Base-by-base conservation (phyloP, 805 yeast genomes). In the Komagataella pseudopastoris region DNA sequence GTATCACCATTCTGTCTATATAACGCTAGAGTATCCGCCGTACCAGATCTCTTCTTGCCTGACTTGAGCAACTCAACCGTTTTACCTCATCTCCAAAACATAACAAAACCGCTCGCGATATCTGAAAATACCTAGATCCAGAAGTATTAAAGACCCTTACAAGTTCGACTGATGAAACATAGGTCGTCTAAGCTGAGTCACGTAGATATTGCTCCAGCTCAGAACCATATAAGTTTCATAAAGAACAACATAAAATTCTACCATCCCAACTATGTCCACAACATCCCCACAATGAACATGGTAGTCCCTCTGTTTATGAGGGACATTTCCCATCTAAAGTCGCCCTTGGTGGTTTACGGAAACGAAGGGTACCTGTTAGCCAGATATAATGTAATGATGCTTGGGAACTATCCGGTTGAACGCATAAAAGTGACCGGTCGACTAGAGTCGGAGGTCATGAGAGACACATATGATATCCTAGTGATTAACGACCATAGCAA, bases 381-480 rank as follows among this genome's bases (percentile, higher is more conserved):
- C 17, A 48, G 24, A 2, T 50, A 58, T 2, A 55, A 56, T 7
- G 62, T 65, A 4, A 52, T 66, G 3, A 56, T 76, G 59, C 58
- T 65, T 44, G 58, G 60, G 1, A 76, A 76, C 53, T 73, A 75
- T 58, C 81, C 81, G 0, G 49, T 76, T 1, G 55, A 59, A 17
- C 56, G 56, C 18, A 56, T 76, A 0, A 54, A 56, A 12, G 52
- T 76, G 0, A 48, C 61, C 43, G 81, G 80, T 0, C 57, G 60
- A 14, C 58, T 74, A 3, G 54, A 62, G 2, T 67, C 68, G 24
- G 69, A 64, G 62, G 62, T 53, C 54, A 53, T 51, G 51, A 63
- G 47, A 46, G 60, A 53, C 23, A 51, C 20, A 24, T 50, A 18
- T 6, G 50, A 23, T 23, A 14, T 23, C 12, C 30, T 20, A 45